These are phyloP conservation scores for Lepidium campestre DNA, from an alignment of 441 rosid genomes.

Conservation along the genomic window DNA sequence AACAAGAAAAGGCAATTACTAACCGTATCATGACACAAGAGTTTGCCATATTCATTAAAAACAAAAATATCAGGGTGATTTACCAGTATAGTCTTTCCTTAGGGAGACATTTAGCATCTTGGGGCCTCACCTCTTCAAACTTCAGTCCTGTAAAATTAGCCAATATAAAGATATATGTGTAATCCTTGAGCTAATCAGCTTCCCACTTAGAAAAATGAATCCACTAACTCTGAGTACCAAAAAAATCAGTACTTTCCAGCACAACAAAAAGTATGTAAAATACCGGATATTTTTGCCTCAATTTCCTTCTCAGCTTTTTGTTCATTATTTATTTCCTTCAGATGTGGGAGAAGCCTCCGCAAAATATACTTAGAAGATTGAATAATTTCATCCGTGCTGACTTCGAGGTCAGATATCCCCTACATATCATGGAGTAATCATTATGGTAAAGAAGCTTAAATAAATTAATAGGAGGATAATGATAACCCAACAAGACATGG, in stretches of 20 bases:
- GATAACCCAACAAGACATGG: background rate
- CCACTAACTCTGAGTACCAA: background rate
- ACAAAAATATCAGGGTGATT: background rate
- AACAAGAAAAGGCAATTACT: background rate
- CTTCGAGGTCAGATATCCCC: background rate
- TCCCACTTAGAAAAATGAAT: background rate
- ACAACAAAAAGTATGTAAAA: background rate
- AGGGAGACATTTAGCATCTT: background rate
- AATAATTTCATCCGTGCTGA: background rate
- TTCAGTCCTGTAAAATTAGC: constrained; percentile 1
- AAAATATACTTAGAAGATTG: constrained; percentile 1
- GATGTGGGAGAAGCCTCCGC: constrained; percentile 18
- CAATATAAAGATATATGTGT: background rate
- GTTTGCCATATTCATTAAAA: background rate
- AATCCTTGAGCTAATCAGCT: background rate
- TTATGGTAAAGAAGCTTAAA: background rate
- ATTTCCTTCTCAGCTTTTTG: constrained; percentile 12
- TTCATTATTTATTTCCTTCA: constrained; percentile 21
- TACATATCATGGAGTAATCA: background rate
- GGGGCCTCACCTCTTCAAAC: constrained; percentile 5
- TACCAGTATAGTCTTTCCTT: constrained; percentile 27
- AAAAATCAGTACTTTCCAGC: background rate
- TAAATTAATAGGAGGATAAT: background rate
- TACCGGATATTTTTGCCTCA: constrained; percentile 24
- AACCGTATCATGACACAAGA: background rate